A percentile compares a stretch with the other conserved stretches of the same genome.
Evolutionary conservation across 176 grass and related monocot genomes (phyloP).

Genomic region (Thinopyrum elongatum): DNA sequence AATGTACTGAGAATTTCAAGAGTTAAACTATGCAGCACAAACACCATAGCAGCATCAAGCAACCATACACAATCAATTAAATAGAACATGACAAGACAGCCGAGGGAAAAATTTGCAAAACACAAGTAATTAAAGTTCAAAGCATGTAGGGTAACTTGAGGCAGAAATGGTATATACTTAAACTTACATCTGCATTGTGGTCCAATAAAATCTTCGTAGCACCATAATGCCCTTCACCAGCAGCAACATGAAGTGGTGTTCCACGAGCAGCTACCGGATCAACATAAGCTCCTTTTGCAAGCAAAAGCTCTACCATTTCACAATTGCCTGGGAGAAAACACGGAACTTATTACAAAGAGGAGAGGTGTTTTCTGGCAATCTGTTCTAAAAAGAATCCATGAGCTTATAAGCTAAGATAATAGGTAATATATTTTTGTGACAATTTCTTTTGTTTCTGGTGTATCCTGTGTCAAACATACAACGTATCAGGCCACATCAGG

Average conservation of each 20-base stretch:
- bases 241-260: constrained; percentile 7
- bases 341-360: not conserved
- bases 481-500: too few relatives aligned
- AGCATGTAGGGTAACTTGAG: not conserved
- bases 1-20: not conserved
- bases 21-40: not conserved
- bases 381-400: not conserved
- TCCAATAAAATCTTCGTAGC: constrained; percentile 4
- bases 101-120: not conserved
- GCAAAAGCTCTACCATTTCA: not conserved
- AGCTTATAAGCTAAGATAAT: not conserved
- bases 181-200: constrained; percentile 20
- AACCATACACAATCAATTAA: not conserved
- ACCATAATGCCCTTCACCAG: not conserved
- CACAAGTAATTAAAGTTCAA: constrained; percentile 3
- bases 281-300: constrained; percentile 3
- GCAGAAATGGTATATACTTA: not conserved
- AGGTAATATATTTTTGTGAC: not conserved
- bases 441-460: not conserved
- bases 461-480: not conserved
- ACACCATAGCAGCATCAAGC: not conserved
- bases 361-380: not conserved
- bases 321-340: not conserved
- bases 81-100: not conserved
- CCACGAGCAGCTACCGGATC: not conserved